phyloP scores from a whole-genome alignment of 2,329 filamentous ascomycete species.

The Cadophora sp. region DNA sequence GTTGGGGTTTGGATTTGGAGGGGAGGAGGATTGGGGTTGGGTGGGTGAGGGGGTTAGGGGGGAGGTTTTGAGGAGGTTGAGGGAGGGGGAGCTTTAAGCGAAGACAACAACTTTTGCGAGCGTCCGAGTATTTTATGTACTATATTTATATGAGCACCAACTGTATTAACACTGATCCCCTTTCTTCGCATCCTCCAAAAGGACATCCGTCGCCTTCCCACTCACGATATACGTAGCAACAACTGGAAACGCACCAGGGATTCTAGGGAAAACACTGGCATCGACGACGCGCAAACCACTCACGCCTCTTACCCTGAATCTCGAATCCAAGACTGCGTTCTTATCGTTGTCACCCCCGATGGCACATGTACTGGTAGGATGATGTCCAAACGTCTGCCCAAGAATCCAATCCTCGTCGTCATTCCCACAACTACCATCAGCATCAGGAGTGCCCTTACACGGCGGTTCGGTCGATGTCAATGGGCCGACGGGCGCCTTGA shows the following conservation, averaged over 20 bases:
- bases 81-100: neutral
- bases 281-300: constrained; percentile 65
- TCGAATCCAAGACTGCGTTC: constrained; percentile 60
- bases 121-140: too few relatives aligned
- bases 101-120: neutral
- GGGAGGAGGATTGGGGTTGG: neutral
- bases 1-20: neutral
- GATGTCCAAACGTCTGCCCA: constrained; percentile 61
- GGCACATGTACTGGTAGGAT: constrained; percentile 59
- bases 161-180: neutral
- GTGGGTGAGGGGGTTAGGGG: neutral
- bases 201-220: constrained; percentile 67
- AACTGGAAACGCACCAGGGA: constrained; percentile 57
- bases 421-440: constrained; percentile 4
- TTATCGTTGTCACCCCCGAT: constrained; percentile 61
- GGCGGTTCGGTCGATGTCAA: constrained; percentile 49
- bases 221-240: constrained; percentile 60
- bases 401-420: constrained; percentile 51
- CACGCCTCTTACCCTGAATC: constrained; percentile 63
- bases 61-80: neutral
- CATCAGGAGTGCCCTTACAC: constrained; percentile 1
- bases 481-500: constrained; percentile 52
- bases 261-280: constrained; percentile 61
- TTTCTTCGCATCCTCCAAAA: constrained; percentile 39
- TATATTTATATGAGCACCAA: too few relatives aligned